A percentile compares a stretch with the other conserved stretches of the same genome.
phyloP scores from a whole-genome alignment of 2,329 filamentous ascomycete genomes.

The Amauroascus verrucosus region DNA sequence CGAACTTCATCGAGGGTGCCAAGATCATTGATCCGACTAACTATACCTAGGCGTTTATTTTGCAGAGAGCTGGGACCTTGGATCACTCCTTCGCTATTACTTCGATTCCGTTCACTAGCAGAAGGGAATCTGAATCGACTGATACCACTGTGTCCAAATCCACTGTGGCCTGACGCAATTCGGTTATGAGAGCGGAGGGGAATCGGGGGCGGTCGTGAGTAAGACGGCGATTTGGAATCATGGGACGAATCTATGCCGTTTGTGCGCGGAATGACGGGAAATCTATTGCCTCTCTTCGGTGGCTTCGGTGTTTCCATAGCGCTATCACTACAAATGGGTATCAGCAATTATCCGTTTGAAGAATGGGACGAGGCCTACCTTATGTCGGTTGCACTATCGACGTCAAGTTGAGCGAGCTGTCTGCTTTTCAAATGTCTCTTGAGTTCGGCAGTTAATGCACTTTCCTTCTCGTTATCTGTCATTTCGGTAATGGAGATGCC shows the following conservation, averaged over 20 bases:
- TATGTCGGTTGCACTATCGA: slow-evolving; percentile 36
- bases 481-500: slow-evolving; percentile 49
- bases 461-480: slow-evolving; percentile 51
- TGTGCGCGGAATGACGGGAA: slow-evolving; percentile 45
- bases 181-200: slow-evolving; percentile 73
- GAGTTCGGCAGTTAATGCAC: slow-evolving; percentile 49
- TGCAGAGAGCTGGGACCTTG: slow-evolving; percentile 39
- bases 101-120: slow-evolving; percentile 51
- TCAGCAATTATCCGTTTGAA: neutral
- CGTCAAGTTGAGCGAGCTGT: slow-evolving; percentile 32
- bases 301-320: slow-evolving; percentile 67
- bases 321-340: slow-evolving; percentile 48
- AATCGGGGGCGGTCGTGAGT: slow-evolving; percentile 61
- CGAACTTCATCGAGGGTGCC: slow-evolving; percentile 44
- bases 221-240: slow-evolving; percentile 57
- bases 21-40: slow-evolving; percentile 48
- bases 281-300: slow-evolving; percentile 47
- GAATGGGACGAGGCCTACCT: slow-evolving; percentile 24
- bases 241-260: slow-evolving; percentile 58
- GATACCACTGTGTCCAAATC: slow-evolving; percentile 50
- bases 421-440: slow-evolving; percentile 47
- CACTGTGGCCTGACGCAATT: slow-evolving; percentile 36
- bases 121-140: slow-evolving; percentile 36
- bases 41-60: slow-evolving; percentile 51
- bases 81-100: slow-evolving; percentile 52